These are phyloP conservation scores for Ophiostoma sp. DNA, from an alignment of 2,329 filamentous ascomycete genomes.

Conservation along the genomic window DNA sequence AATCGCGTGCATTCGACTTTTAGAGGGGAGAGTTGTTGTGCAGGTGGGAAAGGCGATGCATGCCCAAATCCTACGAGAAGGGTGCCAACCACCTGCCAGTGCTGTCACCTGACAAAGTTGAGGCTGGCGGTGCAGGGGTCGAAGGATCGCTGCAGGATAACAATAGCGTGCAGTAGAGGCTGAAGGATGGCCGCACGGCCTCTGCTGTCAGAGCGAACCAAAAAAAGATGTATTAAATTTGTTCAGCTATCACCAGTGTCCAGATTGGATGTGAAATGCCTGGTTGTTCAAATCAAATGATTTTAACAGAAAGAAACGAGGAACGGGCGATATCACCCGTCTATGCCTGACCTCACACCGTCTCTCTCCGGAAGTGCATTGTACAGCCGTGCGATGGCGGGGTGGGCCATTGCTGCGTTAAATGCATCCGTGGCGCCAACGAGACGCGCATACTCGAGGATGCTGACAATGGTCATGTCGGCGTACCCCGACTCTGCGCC, in stretches of 20 bases:
- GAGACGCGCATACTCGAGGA: not conserved
- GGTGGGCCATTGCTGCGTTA: not conserved
- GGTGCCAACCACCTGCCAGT: not conserved
- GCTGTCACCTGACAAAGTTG: not conserved
- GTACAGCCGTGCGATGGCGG: not conserved
- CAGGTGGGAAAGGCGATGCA: too few species aligned
- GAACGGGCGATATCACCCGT: too few species aligned
- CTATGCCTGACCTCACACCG: too few species aligned
- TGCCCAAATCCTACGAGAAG: not conserved
- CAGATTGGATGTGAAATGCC: not conserved
- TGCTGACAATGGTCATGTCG: slow-evolving; percentile 10
- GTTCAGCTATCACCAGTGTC: not conserved
- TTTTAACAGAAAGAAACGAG: not conserved
- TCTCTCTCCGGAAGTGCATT: not conserved
- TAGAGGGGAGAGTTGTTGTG: not conserved
- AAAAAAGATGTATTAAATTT: not conserved
- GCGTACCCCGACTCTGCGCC: not conserved
- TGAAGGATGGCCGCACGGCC: not conserved
- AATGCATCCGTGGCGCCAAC: not conserved
- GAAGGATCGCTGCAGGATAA: not conserved
- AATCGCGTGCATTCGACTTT: not conserved
- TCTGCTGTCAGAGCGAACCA: not conserved
- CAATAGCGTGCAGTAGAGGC: not conserved
- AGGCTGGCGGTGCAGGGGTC: not conserved
- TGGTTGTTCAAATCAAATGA: not conserved